phyloP scores from a whole-genome alignment of 1,284 basidiomycete species.

The Tremellales sp. region DNA sequence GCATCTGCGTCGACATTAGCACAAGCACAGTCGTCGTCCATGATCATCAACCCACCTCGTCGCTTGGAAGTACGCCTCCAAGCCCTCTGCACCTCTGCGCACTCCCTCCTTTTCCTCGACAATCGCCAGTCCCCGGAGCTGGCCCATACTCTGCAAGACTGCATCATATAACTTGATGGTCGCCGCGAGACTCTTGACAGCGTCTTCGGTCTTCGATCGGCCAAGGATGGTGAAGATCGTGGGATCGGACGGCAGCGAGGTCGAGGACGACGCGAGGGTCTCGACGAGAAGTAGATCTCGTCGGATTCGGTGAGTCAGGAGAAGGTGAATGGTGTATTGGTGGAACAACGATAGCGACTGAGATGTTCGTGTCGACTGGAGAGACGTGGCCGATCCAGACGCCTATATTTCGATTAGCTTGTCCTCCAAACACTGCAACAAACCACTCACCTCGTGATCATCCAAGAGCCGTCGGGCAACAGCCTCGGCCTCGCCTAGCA shows the following conservation, averaged over 20 bases:
- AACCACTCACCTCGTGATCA: constrained; percentile 63
- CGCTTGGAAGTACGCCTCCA: constrained; percentile 69
- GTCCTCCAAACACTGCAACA: too few species aligned
- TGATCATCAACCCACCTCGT: constrained; percentile 55
- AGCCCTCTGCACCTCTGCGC: constrained; percentile 67
- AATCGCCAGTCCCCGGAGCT: constrained; percentile 74
- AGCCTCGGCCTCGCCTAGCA: constrained; percentile 81
- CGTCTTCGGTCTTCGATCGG: constrained; percentile 50
- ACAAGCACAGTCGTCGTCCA: not conserved
- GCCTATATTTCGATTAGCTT: constrained; percentile 18
- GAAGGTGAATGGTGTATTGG: constrained; percentile 78
- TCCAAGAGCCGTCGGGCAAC: constrained; percentile 73
- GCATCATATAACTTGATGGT: constrained; percentile 84
- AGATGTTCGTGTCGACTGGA: constrained; percentile 36
- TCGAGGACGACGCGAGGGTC: constrained; percentile 53
- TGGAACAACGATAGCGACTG: constrained; percentile 67
- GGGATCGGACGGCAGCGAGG: constrained; percentile 35
- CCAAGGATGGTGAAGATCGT: constrained; percentile 36
- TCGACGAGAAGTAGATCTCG: constrained; percentile 78
- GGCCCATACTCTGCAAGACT: constrained; percentile 73
- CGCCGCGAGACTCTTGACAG: constrained; percentile 64
- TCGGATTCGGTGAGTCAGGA: constrained; percentile 78
- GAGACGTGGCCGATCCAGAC: constrained; percentile 27
- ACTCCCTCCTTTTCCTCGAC: constrained; percentile 84
- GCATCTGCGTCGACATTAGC: constrained; percentile 19